phyloP scores from a whole-genome alignment of 176 grass and related monocot species.

The Oryza glaberrima region DNA sequence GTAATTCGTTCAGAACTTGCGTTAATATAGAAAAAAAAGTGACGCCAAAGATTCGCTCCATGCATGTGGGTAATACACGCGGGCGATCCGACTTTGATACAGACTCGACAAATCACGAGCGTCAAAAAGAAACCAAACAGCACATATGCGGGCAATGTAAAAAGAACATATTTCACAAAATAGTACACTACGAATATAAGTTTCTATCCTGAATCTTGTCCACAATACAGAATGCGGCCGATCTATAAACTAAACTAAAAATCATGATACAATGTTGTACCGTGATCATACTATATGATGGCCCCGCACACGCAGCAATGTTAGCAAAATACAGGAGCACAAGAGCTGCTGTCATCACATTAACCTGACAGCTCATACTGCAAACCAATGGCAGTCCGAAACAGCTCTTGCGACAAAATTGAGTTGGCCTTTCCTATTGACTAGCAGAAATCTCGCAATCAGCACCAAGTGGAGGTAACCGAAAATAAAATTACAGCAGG shows the following conservation, averaged over 20 bases:
- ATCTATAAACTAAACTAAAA: slow-evolving; percentile 49
- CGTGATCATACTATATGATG: slow-evolving; percentile 45
- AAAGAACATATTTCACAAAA: slow-evolving; percentile 38
- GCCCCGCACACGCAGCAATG: slow-evolving; percentile 42
- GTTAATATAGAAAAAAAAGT: background rate
- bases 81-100: background rate
- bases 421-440: slow-evolving; percentile 45
- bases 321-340: slow-evolving; percentile 57
- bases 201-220: slow-evolving; percentile 41
- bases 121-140: background rate
- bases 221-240: slow-evolving; percentile 16
- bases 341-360: slow-evolving; percentile 61
- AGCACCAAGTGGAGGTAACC: slow-evolving; percentile 43
- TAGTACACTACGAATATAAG: slow-evolving; percentile 33
- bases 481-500: slow-evolving; percentile 55
- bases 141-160: background rate
- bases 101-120: background rate
- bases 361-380: slow-evolving; percentile 39
- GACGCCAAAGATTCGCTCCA: background rate
- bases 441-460: slow-evolving; percentile 52
- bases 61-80: background rate
- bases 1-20: background rate
- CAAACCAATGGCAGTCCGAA: slow-evolving; percentile 52
- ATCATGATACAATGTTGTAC: slow-evolving; percentile 45
- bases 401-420: slow-evolving; percentile 65